Percentiles rank a stretch among this genome's conserved stretches.
phyloP scores from a whole-genome alignment of 2,329 filamentous ascomycete genomes.

The Parastagonospora avenae region DNA sequence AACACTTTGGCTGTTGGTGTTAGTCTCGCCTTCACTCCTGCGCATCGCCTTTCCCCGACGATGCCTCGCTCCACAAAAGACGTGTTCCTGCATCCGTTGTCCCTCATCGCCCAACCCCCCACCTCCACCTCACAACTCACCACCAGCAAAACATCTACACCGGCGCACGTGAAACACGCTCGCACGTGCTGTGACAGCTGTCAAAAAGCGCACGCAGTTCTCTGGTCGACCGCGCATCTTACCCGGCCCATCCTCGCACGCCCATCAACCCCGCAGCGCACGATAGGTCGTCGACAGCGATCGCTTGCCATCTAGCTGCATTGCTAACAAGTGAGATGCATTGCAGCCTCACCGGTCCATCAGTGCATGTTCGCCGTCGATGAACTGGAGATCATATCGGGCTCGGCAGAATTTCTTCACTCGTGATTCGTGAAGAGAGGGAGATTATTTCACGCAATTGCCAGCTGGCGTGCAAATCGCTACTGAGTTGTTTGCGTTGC shows the following conservation, averaged over 20 bases:
- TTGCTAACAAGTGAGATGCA: constrained; percentile 24
- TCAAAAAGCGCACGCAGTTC: constrained; percentile 4
- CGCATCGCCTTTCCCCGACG: no score
- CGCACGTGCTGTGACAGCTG: constrained; percentile 2
- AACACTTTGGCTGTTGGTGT: no score
- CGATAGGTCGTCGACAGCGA: not conserved
- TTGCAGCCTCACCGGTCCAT: constrained; percentile 35
- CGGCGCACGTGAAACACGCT: not conserved
- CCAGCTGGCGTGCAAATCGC: no score
- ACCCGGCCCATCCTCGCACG: constrained; percentile 1
- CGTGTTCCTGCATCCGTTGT: not conserved
- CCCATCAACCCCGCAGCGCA: constrained; percentile 2
- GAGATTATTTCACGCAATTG: no score
- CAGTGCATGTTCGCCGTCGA: not conserved
- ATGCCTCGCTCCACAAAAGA: not conserved
- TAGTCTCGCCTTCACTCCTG: no score
- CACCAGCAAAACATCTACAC: not conserved
- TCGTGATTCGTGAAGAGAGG: not conserved
- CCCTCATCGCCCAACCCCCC: constrained; percentile 1
- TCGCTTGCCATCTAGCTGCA: constrained; percentile 10
- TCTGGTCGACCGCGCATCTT: not conserved
- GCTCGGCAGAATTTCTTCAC: constrained; percentile 1
- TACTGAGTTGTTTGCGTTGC: no score
- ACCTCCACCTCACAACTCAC: not conserved
- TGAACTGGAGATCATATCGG: constrained; percentile 3